Conservation (phyloP, 257 asterid species). For the Oldenlandia corymbosa region DNA sequence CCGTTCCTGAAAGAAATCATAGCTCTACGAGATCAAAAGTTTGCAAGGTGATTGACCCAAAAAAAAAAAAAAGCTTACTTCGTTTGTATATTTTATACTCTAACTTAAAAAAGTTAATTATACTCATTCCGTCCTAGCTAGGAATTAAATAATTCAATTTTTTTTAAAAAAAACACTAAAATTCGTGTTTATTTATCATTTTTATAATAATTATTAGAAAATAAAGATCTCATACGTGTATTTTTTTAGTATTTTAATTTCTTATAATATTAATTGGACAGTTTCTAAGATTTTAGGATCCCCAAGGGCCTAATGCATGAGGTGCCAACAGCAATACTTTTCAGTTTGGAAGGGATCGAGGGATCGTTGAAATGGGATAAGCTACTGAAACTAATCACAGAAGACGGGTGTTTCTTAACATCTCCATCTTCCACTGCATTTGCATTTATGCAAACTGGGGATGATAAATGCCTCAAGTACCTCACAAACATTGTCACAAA, state of each 20-base stretch:
- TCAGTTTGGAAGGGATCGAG: conserved; percentile 42
- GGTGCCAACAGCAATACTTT: conserved; percentile 35
- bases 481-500: conserved; percentile 21
- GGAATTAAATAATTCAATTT: no score
- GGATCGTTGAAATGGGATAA: conserved; percentile 43
- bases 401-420: conserved; percentile 46
- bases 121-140: no score
- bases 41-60: conserved; percentile 19
- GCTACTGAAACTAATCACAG: conserved; percentile 35
- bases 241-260: no score
- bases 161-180: no score
- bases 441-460: conserved; percentile 46
- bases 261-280: no score
- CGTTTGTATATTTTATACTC: no score
- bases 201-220: no score
- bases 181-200: no score
- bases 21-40: conserved; percentile 17
- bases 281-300: conserved; percentile 21
- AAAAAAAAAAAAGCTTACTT: no score
- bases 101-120: no score
- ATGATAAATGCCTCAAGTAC: conserved; percentile 32
- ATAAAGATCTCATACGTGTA: no score
- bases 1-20: conserved; percentile 18
- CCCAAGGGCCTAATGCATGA: conserved; percentile 38
- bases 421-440: conserved; percentile 59